Evolutionary conservation across 257 asterid genomes (phyloP), one percentile per base, ranked within the genome.

Genomic region (Solanum microdontum): DNA sequence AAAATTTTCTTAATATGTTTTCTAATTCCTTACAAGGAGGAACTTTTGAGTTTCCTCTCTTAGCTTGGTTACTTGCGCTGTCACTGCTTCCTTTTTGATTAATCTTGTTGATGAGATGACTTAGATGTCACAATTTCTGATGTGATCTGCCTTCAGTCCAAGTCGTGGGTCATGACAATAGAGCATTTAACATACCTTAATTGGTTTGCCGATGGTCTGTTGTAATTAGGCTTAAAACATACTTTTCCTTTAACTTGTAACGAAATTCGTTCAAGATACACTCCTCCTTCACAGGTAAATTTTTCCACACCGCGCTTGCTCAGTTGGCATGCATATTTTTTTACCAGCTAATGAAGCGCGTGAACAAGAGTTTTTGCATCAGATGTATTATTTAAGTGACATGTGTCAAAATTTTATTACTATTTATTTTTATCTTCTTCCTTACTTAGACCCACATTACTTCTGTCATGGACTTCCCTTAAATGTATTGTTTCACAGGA

Each of bases 401-500:
- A 32, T 55, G 4, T 74, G 17, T 74, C 51, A 34, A 73, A 74
- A 23, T 34, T 19, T 34, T 74, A 36, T 36, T 74, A 74, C 0
- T 34, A 74, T 10, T 74, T 34, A 3, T 34, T 36, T 73, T 74
- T 74, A 36, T 74, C 82, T 74, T 36, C 51, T 74, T 36, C 30
- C 32, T 36, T 74, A 10, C 24, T 34, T 74, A 21, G 82, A 23
- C 32, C 82, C 5, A 36, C 10, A 36, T 23, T 74, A 34, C 0
- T 34, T 74, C 51, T 74, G 82, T 39, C 10, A 21, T 36, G 51
- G 30, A 48, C 79, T 51, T 24, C n/a, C 69, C 30, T 51, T 82
- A 21, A 75, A 76, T 55, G 23, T 76, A 76, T 87, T 86, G 32
- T 80, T 79, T 83, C 91, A 89, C 87, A 96, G 99, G 99, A 86